Base-by-base conservation (phyloP, 371 early-diverging fungal genomes). In the Apophysomyces sp. region DNA sequence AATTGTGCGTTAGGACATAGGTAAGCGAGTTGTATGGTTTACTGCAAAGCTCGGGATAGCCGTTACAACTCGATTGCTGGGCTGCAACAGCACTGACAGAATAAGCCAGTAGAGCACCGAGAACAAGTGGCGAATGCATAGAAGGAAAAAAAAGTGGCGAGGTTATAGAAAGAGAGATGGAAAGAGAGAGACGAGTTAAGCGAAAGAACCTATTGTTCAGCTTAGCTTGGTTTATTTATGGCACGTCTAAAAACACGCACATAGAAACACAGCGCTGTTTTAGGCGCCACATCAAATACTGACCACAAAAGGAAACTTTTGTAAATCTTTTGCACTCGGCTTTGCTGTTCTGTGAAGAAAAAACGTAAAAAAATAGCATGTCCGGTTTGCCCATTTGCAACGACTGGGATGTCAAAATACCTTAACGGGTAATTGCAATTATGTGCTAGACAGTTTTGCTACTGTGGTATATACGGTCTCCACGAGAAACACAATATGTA, bases 1-100 rank as follows among this genome's bases (percentile, higher is more conserved):
- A 79, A 65, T 92, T 92, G 74, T 92, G 93, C 6, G 92, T 89
- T n/a, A 86, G 68, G 1, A 85, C 65, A 52, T 79, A 88, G 2
- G 87, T 77, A 13, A 92, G 68, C 41, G 78, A 53, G 61, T 81
- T 67, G 62, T 87, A 91, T 3, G 71, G 62, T 64, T 77, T 81
- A 55, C 74, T 62, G 61, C 93, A 92, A n/a, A 86, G 78, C 54
- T 84, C 84, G 0, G 74, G 60, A 62, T 89, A 83, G 0, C 93
- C 93, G 65, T 92, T 92, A 67, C 93, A 92, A 12, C 63, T 62
- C 26, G 68, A 69, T 58, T 84, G 82, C n/a, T 44, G 49, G 16
- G 49, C 49, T 18, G 49, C 21, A 44, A 44, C 49, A 4, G 49
- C 11, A 11, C 49, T 44, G 18, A 44, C 9, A 44, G 49, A 3